phyloP scores from a whole-genome alignment of 139 green algal genomes.

The Asterochloris erici region DNA sequence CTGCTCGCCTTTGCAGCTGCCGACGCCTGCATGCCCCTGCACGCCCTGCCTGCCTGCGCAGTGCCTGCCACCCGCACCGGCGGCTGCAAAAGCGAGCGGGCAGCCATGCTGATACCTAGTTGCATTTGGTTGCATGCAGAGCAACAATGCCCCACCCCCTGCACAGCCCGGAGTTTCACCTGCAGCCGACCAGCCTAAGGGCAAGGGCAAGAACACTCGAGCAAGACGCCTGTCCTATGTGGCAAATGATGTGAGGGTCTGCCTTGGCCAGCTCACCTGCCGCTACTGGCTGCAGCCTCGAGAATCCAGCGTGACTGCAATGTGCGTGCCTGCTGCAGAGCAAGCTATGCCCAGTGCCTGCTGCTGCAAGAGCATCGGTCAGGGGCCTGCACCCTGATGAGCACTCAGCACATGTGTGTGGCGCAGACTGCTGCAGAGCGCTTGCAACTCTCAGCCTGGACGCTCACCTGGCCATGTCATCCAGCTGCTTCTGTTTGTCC shows the following conservation, averaged over 20 bases:
- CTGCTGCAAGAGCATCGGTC: too few relatives aligned
- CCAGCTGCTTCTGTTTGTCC: too few relatives aligned
- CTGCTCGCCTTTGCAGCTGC: not conserved
- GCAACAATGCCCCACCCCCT: conserved; percentile 24
- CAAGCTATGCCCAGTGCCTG: too few relatives aligned
- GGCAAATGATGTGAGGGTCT: conserved; percentile 51
- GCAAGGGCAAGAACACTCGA: conserved; percentile 23
- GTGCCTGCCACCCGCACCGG: not conserved
- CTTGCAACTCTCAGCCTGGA: too few relatives aligned
- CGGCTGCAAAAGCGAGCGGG: conserved; percentile 2
- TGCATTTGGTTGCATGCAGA: not conserved
- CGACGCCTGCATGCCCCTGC: not conserved
- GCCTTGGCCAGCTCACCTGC: not conserved
- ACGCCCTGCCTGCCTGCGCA: conserved; percentile 1
- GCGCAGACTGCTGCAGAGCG: too few relatives aligned
- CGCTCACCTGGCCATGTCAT: too few relatives aligned
- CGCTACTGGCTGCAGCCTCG: not conserved
- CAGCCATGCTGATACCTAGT: not conserved
- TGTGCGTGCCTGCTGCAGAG: too few relatives aligned
- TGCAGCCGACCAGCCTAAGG: too few relatives aligned
- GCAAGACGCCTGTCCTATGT: conserved; percentile 42
- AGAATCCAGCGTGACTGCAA: conserved; percentile 2
- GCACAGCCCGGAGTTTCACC: conserved; percentile 15
- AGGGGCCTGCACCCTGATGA: too few relatives aligned
- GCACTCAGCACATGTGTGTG: too few relatives aligned